Evolutionary conservation across 306 rosid genomes (phyloP), one percentile per base, ranked within the genome.

Genomic region (Inga laurina): DNA sequence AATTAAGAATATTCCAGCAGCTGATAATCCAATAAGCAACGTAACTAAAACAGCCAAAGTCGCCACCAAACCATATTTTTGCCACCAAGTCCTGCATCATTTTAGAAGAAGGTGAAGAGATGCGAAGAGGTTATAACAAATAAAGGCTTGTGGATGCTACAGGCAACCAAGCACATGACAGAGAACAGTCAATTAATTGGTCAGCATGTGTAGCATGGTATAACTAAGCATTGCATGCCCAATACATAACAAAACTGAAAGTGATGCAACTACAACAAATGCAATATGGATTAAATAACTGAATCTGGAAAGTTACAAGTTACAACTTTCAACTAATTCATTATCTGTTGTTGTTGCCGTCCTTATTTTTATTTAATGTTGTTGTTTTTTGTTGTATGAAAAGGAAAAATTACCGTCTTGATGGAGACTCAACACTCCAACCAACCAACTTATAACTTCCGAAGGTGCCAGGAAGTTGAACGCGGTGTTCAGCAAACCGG

Each of bases 71-170:
- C 86, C 72, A 76, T 83, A 75, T 75, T 82, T 87, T 81, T 82
- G 90, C 99, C 97, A 85, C 94, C 90, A 83, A 76, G 88, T 89
- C 93, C 99, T 94, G 92, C 83, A 78, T 75, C 84, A 84, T 57
- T 59, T 83, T 32, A 70, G 75, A 71, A 88, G 59, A 70, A 56
- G 4, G 57, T 45, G 81, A 71, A 61, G 51, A 45, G 65, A 77
- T 49, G 3, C 65, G 69, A 52, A 59, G 78, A 48, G 74, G 54
- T 49, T 71, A 77, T 72, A 62, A 34, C 21, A 30, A 77, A 73
- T 4, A 64, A 13, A 73, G 74, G 22, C 74, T 74, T 78, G 27
- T 24, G 37, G 75, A 57, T 71, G 72, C 62, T 37, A 8, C 11
- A 73, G 22, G 52, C 44, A 77, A 45, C 24, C 8, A 79, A 24